Base-by-base conservation (phyloP, 257 asterid genomes). In the Solanum megistacrolobum region DNA sequence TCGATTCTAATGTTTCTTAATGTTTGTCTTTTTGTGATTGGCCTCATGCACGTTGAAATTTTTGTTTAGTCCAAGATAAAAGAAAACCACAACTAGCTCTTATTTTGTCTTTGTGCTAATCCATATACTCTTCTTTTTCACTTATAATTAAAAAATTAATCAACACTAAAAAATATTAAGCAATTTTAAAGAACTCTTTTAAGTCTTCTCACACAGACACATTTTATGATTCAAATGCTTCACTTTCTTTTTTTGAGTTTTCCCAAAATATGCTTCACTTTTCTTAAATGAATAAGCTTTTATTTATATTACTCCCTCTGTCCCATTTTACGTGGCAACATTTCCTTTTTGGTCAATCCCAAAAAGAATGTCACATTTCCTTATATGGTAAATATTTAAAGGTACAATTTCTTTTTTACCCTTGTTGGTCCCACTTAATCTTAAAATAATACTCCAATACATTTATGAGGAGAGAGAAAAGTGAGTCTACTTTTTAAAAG, bases 1-100 rank as follows among this genome's bases (percentile, higher is more conserved):
- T 95, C 95, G 92, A 89, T 86, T 91, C 88, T 36, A 55, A 36
- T 95, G 96, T 94, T 91, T 74, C 91, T 88, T 72, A 90, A 91
- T 88, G 60, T 85, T 91, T 93, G 98, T 94, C 96, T 36, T 89
- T 75, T 58, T 60, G 79, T 88, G 31, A 62, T 55, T 92, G 94
- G 90, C 87, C 88, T 92, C 78, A 88, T 91, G 91, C 94, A 89
- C 89, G 86, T 91, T 93, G 93, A 84, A 87, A 38, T 86, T 66
- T 89, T 87, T 85, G 76, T 78, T 18, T 35, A 88, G 81, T 91
- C 92, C 95, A 89, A 89, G 87, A 83, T 85, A 32, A 21, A 21
- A 16, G 72, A 58, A 88, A 65, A 29, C 83, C 76, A 87, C 89
- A 87, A 69, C 89, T 84, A 29, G 87, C 62, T 35, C 82, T 83